phyloP scores from a whole-genome alignment of 148 eudicot species.

The Heliosperma pusillum region DNA sequence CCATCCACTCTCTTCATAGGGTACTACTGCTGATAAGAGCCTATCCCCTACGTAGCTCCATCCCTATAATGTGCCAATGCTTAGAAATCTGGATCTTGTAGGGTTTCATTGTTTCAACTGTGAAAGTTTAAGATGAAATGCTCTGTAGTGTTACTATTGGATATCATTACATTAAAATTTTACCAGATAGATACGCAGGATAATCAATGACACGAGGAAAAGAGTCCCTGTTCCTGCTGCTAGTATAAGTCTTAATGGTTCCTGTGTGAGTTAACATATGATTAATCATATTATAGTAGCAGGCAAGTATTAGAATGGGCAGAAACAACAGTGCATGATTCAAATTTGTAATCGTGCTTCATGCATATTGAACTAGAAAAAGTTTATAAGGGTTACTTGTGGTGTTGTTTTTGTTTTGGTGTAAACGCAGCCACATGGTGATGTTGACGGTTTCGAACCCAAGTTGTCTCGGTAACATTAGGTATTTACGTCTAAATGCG shows the following conservation, averaged over 20 bases:
- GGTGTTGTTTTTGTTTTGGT: not conserved
- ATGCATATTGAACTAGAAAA: not conserved
- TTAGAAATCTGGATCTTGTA: not conserved
- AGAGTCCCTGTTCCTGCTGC: slow-evolving; percentile 93
- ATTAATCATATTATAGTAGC: not conserved
- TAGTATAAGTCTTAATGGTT: slow-evolving; percentile 69
- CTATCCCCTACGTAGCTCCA: slow-evolving; percentile 98
- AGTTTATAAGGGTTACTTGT: not conserved
- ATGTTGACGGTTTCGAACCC: too few species aligned
- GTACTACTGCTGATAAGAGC: slow-evolving; percentile 88
- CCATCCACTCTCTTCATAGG: slow-evolving; percentile 96
- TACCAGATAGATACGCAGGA: slow-evolving; percentile 95
- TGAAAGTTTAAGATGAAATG: not conserved
- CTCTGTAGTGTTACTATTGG: not conserved
- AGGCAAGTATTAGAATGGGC: not conserved
- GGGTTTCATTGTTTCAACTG: not conserved
- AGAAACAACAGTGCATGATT: not conserved
- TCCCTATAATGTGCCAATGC: slow-evolving; percentile 47
- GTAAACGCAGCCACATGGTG: too few species aligned
- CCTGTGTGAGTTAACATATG: slow-evolving; percentile 45
- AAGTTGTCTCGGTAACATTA: too few species aligned
- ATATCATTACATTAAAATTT: not conserved
- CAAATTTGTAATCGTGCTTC: too few species aligned
- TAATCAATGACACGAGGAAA: slow-evolving; percentile 72
- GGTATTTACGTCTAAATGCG: not conserved